These are phyloP conservation scores for Quercus phellos DNA, from an alignment of 331 rosid genomes.

Conservation along the genomic window DNA sequence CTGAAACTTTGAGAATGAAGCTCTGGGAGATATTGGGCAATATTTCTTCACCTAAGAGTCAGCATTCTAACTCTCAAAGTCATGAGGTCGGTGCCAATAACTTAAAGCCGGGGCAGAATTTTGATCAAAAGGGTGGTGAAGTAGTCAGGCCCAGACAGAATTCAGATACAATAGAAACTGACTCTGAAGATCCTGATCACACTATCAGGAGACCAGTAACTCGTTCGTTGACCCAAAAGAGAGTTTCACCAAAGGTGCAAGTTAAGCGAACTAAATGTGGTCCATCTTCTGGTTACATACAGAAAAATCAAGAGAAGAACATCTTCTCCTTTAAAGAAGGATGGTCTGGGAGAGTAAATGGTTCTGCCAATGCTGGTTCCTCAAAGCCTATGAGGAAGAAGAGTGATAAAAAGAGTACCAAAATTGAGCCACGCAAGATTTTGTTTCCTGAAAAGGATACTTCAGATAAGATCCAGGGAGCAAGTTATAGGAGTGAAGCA, in stretches of 20 bases:
- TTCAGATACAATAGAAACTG: constrained; percentile 87
- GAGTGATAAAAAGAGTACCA: constrained; percentile 29
- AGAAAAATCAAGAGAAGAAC: constrained; percentile 40
- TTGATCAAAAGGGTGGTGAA: constrained; percentile 31
- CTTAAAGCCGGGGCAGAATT: constrained; percentile 26
- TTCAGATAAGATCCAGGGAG: constrained; percentile 28
- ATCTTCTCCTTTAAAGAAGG: constrained; percentile 38
- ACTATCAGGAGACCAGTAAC: constrained; percentile 56
- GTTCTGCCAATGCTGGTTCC: constrained; percentile 38
- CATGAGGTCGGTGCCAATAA: constrained; percentile 29
- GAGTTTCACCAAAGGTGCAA: constrained; percentile 34
- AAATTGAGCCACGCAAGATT: constrained; percentile 28
- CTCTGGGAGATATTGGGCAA: constrained; percentile 81
- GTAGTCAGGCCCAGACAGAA: constrained; percentile 38
- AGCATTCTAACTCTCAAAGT: constrained; percentile 36
- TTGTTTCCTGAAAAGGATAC: constrained; percentile 33
- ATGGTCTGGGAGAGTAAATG: constrained; percentile 25
- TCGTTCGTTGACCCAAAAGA: constrained; percentile 53
- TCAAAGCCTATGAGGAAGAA: constrained; percentile 37
- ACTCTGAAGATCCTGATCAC: constrained; percentile 60
- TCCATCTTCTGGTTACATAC: constrained; percentile 27
- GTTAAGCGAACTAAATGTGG: constrained; percentile 34
- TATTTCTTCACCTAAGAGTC: constrained; percentile 48
- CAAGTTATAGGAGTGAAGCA: constrained; percentile 37
- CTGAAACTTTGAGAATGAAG: constrained; percentile 71